Evolutionary conservation across 192 early-diverging fungal species (phyloP).

Genomic region (Linnemannia zychae): DNA sequence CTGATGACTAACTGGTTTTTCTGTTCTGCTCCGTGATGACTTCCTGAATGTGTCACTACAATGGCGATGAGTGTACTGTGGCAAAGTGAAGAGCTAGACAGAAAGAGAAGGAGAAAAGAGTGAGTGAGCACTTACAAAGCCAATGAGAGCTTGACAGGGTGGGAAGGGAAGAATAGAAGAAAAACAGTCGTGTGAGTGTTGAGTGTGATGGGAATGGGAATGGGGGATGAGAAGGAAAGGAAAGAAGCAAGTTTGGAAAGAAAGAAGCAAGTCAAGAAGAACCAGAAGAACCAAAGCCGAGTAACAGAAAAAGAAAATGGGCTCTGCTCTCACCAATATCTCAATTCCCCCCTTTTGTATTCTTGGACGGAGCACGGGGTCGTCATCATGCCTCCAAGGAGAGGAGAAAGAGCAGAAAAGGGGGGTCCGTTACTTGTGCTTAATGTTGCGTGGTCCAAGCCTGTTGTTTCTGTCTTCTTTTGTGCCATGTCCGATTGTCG

Average conservation of each 20-base stretch:
- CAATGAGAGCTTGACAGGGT: background rate
- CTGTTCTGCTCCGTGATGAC: too few relatives aligned
- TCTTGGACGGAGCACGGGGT: background rate
- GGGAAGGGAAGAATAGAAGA: background rate
- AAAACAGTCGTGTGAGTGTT: background rate
- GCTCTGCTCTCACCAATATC: background rate
- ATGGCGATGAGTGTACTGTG: background rate
- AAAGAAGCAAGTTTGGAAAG: background rate
- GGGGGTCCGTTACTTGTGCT: background rate
- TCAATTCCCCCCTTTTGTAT: background rate
- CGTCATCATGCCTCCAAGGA: background rate
- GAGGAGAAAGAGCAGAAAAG: background rate
- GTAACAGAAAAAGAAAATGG: background rate
- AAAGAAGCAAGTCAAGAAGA: background rate
- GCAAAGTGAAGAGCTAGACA: background rate
- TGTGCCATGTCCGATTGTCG: too few relatives aligned
- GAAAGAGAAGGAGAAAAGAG: background rate
- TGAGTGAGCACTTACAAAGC: background rate
- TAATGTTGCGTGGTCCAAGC: too few relatives aligned
- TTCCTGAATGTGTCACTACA: background rate
- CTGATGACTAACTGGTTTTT: background rate
- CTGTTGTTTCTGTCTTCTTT: too few relatives aligned
- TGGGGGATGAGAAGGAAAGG: background rate
- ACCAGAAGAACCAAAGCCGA: background rate
- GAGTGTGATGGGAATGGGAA: background rate